phyloP scores from a whole-genome alignment of 1,139 yeast genomes.

The Pichia sp. region DNA sequence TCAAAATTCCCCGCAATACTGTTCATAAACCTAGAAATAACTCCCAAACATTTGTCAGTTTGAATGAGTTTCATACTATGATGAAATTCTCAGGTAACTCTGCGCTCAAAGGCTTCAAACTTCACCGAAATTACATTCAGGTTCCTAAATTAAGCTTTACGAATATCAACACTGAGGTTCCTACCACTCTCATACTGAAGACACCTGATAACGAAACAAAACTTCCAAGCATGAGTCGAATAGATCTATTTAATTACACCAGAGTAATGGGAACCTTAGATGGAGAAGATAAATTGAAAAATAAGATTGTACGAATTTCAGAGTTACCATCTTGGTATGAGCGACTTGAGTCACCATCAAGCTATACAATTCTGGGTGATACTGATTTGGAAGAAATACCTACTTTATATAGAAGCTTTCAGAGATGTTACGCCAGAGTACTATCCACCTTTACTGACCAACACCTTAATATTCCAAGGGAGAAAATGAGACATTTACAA shows the following conservation, averaged over 20 bases:
- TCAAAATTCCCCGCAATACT: no score
- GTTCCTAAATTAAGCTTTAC: conserved; percentile 7
- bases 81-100: no score
- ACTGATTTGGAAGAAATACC: not conserved
- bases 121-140: conserved; percentile 4
- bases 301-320: not conserved
- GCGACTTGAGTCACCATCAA: conserved; percentile 8
- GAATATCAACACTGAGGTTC: conserved; percentile 1
- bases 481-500: conserved; percentile 2
- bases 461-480: conserved; percentile 1
- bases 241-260: not conserved
- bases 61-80: no score
- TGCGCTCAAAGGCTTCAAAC: no score
- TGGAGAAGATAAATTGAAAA: not conserved
- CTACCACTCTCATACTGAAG: not conserved
- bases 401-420: conserved; percentile 10
- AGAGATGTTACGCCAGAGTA: conserved; percentile 8
- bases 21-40: no score
- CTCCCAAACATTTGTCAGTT: no score
- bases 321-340: conserved; percentile 13
- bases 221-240: conserved; percentile 6
- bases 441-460: conserved; percentile 5
- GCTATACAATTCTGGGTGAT: conserved; percentile 6
- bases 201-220: not conserved
- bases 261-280: not conserved